phyloP scores from a whole-genome alignment of 805 yeast genomes.

The Candida chauliodis region DNA sequence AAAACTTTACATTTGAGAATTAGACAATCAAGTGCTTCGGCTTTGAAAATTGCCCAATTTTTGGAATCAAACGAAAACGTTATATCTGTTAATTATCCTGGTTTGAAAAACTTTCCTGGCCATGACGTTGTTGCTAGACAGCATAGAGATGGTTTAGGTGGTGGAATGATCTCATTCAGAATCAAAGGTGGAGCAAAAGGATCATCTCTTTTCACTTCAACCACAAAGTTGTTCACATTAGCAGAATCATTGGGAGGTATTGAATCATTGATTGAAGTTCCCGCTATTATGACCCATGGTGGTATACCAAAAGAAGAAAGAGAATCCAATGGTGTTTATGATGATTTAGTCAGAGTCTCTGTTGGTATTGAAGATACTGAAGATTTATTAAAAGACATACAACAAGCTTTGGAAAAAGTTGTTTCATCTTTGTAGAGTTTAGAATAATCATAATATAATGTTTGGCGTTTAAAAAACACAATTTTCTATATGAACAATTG shows the following conservation, averaged over 20 bases:
- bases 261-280: slow-evolving; percentile 81
- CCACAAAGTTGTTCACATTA: slow-evolving; percentile 73
- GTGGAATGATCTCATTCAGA: slow-evolving; percentile 89
- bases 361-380: slow-evolving; percentile 85
- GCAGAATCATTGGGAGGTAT: slow-evolving; percentile 92
- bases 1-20: slow-evolving; percentile 82
- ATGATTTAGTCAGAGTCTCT: slow-evolving; percentile 76
- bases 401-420: slow-evolving; percentile 51
- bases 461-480: neutral
- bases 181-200: slow-evolving; percentile 76
- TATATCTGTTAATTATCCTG: slow-evolving; percentile 76
- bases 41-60: slow-evolving; percentile 66
- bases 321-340: slow-evolving; percentile 76
- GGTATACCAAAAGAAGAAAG: slow-evolving; percentile 79
- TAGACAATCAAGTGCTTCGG: slow-evolving; percentile 62
- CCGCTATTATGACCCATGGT: slow-evolving; percentile 90
- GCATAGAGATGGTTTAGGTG: slow-evolving; percentile 83
- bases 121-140: slow-evolving; percentile 64
- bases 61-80: slow-evolving; percentile 52
- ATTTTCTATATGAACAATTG: too few species aligned
- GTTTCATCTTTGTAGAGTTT: neutral
- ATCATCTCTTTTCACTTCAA: slow-evolving; percentile 69
- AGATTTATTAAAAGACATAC: slow-evolving; percentile 68
- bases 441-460: neutral
- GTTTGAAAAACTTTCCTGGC: slow-evolving; percentile 62